These are phyloP conservation scores for Quercus alba DNA, from an alignment of 306 rosid species.

Conservation along the genomic window DNA sequence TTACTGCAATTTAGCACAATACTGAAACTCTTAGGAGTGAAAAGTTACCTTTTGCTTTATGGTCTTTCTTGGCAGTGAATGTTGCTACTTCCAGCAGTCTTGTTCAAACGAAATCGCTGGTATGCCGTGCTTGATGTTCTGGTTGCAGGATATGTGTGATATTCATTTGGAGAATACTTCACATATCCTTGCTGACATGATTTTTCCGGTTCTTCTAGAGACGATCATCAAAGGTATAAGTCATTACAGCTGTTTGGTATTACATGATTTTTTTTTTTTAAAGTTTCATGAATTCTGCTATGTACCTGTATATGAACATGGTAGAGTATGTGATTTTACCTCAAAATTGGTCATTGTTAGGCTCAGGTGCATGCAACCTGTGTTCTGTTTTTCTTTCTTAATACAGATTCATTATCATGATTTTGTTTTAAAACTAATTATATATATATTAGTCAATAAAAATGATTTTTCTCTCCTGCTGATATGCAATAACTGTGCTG, in stretches of 20 bases:
- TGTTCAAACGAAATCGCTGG: conserved; percentile 21
- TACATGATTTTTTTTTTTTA: neutral
- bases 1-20: neutral
- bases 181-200: conserved; percentile 43
- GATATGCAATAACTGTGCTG: neutral
- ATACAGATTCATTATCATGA: neutral
- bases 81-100: conserved; percentile 42
- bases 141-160: conserved; percentile 31
- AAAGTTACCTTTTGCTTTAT: conserved; percentile 4
- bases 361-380: conserved; percentile 1
- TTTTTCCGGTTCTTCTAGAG: conserved; percentile 68
- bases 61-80: conserved; percentile 61
- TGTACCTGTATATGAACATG: neutral
- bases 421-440: neutral
- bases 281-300: neutral
- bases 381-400: neutral
- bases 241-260: neutral
- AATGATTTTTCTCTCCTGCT: neutral
- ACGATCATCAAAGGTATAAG: conserved; percentile 76
- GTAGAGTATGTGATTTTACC: neutral
- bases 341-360: neutral
- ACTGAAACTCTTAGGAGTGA: neutral
- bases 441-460: neutral
- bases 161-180: conserved; percentile 38
- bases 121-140: conserved; percentile 67